These are phyloP conservation scores for Penicillium italicum DNA, from an alignment of 2,329 filamentous ascomycete genomes.

Conservation along the genomic window DNA sequence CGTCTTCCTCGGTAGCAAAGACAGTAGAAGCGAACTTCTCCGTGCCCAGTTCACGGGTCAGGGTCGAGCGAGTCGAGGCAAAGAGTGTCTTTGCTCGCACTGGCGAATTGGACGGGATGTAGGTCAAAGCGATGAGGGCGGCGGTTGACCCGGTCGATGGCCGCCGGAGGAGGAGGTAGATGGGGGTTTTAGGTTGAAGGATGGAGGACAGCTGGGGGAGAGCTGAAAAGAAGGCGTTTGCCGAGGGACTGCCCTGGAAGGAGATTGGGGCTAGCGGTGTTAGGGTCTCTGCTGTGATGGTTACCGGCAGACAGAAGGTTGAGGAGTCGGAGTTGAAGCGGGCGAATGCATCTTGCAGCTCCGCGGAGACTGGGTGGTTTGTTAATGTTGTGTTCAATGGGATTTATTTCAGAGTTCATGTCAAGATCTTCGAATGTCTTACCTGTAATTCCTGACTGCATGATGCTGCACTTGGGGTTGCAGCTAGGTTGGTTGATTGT, in stretches of 20 bases:
- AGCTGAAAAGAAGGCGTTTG: constrained; percentile 50
- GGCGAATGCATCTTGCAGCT: constrained; percentile 47
- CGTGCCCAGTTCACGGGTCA: constrained; percentile 58
- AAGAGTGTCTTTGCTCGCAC: constrained; percentile 65
- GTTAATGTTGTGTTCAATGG: constrained; percentile 2
- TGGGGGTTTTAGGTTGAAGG: constrained; percentile 53
- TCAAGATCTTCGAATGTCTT: constrained; percentile 2
- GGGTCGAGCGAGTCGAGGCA: constrained; percentile 59
- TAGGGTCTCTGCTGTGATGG: constrained; percentile 45
- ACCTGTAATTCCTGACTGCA: constrained; percentile 52
- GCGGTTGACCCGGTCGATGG: constrained; percentile 28
- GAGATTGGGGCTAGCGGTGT: constrained; percentile 39
- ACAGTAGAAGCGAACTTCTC: constrained; percentile 59
- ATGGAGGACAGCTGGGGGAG: constrained; percentile 49
- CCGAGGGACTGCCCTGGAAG: constrained; percentile 39
- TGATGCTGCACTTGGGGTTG: constrained; percentile 23
- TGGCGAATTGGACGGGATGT: constrained; percentile 60
- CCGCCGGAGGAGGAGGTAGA: constrained; percentile 60
- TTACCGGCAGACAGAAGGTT: constrained; percentile 47
- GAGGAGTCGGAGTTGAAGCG: constrained; percentile 41
- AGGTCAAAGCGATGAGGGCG: constrained; percentile 54
- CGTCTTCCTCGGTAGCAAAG: constrained; percentile 58
- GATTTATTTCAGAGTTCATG: background rate
- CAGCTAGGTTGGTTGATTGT: constrained; percentile 6
- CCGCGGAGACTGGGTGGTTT: constrained; percentile 39